phyloP scores from a whole-genome alignment of 192 early-diverging fungal genomes.

The Linnemannia exigua region DNA sequence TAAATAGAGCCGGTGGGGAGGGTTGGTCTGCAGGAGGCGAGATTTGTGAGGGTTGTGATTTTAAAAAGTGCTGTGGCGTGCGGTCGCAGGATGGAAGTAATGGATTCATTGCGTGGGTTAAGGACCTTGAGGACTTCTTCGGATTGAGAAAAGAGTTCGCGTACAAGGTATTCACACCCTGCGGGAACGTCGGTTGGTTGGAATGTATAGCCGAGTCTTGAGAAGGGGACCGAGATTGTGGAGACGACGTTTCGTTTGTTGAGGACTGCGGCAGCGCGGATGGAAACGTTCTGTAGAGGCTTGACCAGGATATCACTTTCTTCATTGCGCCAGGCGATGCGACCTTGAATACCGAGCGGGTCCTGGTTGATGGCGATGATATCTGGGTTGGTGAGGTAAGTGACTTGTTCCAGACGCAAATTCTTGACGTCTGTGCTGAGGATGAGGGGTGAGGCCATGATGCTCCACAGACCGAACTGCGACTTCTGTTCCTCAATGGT shows the following conservation, averaged over 20 bases:
- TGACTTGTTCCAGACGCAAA: conserved; percentile 28
- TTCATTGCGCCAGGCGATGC: conserved; percentile 27
- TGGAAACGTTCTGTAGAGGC: conserved; percentile 24
- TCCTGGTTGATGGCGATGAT: conserved; percentile 76
- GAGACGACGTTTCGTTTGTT: conserved; percentile 28
- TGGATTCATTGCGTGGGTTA: conserved; percentile 19
- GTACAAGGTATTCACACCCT: conserved; percentile 30
- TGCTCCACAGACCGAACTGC: conserved; percentile 71
- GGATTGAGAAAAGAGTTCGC: conserved; percentile 38
- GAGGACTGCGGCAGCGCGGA: conserved; percentile 42
- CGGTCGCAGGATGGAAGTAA: conserved; percentile 4
- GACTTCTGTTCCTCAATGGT: conserved; percentile 57
- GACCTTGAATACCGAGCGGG: conserved; percentile 58
- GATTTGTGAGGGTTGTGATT: conserved; percentile 18
- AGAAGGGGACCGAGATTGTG: conserved; percentile 30
- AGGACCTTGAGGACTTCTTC: conserved; percentile 20
- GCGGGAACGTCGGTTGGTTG: background rate
- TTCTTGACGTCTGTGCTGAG: conserved; percentile 68
- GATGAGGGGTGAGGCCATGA: conserved; percentile 71
- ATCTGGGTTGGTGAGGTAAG: conserved; percentile 62
- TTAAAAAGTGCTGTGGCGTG: conserved; percentile 38
- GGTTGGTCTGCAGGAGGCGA: conserved; percentile 14
- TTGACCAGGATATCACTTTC: conserved; percentile 38
- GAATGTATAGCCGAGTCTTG: conserved; percentile 46
- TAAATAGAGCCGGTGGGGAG: conserved; percentile 39